These are phyloP conservation scores for Tylopilus balloui DNA, from an alignment of 768 basidiomycete species.

Conservation along the genomic window DNA sequence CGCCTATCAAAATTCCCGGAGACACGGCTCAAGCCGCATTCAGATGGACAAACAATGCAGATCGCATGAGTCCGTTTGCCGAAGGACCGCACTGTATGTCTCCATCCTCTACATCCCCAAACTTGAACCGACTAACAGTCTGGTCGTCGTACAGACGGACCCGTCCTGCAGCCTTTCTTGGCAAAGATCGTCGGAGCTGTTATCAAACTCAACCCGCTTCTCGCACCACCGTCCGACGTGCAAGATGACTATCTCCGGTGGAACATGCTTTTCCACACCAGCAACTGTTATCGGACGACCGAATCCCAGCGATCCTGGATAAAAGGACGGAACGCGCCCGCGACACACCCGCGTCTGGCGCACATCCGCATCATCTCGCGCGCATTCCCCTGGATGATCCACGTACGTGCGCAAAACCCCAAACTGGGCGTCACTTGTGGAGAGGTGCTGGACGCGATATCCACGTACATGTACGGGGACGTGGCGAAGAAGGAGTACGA, in stretches of 20 bases:
- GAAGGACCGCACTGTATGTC: constrained; percentile 43
- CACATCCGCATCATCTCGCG: constrained; percentile 51
- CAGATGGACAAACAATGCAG: constrained; percentile 29
- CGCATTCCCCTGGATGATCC: constrained; percentile 53
- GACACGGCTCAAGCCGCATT: constrained; percentile 27
- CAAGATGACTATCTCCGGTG: constrained; percentile 55
- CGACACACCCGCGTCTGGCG: constrained; percentile 58
- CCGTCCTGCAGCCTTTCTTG: constrained; percentile 63
- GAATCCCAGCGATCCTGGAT: constrained; percentile 64
- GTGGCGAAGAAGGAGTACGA: constrained; percentile 53
- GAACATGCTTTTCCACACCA: constrained; percentile 69
- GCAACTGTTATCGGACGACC: constrained; percentile 56
- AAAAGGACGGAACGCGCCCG: constrained; percentile 57
- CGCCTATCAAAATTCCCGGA: constrained; percentile 21
- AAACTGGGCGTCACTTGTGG: constrained; percentile 62
- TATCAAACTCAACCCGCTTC: constrained; percentile 57
- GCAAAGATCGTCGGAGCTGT: constrained; percentile 44
- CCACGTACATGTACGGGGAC: constrained; percentile 46
- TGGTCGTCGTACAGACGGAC: constrained; percentile 47
- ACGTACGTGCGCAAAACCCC: constrained; percentile 40
- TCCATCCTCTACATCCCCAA: neutral
- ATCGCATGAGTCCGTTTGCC: constrained; percentile 34
- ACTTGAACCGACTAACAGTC: constrained; percentile 9
- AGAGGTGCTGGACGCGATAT: constrained; percentile 57
- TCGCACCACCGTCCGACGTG: constrained; percentile 43